phyloP scores from a whole-genome alignment of 768 basidiomycete genomes.

The Dentipellis sp. region DNA sequence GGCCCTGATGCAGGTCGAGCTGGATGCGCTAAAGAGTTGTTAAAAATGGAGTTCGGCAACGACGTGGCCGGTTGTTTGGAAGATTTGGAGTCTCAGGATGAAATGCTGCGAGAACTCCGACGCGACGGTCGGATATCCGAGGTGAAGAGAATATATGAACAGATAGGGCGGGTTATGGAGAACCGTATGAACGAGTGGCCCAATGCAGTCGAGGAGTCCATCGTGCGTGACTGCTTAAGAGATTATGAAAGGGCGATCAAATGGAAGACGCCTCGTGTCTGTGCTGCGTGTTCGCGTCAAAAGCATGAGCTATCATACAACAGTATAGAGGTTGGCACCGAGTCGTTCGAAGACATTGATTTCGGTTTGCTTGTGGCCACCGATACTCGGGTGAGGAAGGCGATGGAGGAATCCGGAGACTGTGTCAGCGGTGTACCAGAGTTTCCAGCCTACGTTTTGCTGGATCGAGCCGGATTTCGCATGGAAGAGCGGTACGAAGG shows the following conservation, averaged over 20 bases:
- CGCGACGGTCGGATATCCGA: neutral
- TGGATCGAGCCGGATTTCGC: neutral
- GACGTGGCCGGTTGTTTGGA: neutral
- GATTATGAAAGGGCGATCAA: neutral
- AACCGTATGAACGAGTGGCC: neutral
- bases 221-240: neutral
- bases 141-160: neutral
- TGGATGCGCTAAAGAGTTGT: neutral
- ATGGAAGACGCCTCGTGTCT: neutral
- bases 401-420: neutral
- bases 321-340: too few relatives aligned
- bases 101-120: neutral
- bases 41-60: neutral
- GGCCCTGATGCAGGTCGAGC: neutral
- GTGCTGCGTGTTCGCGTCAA: neutral
- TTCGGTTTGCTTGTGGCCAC: neutral
- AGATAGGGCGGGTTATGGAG: neutral
- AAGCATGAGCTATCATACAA: too few relatives aligned
- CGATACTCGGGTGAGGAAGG: neutral
- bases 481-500: too few relatives aligned
- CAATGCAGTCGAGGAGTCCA: neutral
- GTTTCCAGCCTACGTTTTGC: neutral
- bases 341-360: neutral
- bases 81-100: neutral
- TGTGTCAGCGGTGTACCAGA: neutral